phyloP scores from a whole-genome alignment of 495 filamentous ascomycete species.

The Podospora tetraspora region DNA sequence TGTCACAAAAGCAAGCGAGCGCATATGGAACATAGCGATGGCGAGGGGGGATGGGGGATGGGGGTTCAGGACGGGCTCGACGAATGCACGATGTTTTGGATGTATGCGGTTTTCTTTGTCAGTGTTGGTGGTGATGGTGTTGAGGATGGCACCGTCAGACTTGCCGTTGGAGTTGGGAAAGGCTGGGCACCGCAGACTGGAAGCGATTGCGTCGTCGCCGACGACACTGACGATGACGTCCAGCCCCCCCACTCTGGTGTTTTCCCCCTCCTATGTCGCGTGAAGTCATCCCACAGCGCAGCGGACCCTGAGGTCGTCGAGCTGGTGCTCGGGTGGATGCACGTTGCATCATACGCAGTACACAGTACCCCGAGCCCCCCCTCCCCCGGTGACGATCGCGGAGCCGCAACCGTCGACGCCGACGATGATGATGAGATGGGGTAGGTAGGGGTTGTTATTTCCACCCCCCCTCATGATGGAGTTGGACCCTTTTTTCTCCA shows the following conservation, averaged over 20 bases:
- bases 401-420: not conserved
- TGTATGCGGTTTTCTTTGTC: not conserved
- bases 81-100: not conserved
- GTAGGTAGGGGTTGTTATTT: not conserved
- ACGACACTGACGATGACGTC: not conserved
- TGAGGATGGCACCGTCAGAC: not conserved
- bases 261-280: not conserved
- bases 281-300: not conserved
- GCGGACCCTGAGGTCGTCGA: not conserved
- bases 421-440: not conserved
- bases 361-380: not conserved
- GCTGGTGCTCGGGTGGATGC: not conserved
- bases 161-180: not conserved
- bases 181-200: not conserved
- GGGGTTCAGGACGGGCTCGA: not conserved
- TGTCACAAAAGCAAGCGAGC: not conserved
- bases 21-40: not conserved
- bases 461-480: not conserved
- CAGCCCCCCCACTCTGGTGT: not conserved
- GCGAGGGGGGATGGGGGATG: not conserved
- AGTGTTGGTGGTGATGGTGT: not conserved
- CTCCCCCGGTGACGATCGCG: not conserved
- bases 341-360: not conserved
- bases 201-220: not conserved
- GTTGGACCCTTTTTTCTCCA: no score